Evolutionary conservation across 2,329 filamentous ascomycete genomes (phyloP), one percentile per base, ranked within the genome.

Genomic region (Xylariales sp.): DNA sequence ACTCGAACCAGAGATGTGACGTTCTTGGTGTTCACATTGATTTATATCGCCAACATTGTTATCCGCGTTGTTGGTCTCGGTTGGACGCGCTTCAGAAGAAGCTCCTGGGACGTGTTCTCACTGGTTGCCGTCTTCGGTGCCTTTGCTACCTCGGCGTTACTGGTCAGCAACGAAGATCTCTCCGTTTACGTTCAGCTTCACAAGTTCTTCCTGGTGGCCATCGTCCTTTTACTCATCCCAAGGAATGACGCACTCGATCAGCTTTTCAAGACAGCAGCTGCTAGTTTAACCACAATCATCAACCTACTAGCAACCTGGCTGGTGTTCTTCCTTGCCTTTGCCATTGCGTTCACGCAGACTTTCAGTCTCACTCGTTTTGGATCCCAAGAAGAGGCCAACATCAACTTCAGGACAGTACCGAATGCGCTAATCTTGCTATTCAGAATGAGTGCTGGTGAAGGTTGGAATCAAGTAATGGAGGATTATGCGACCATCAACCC

Each of bases 271-370:
- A 98, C 94, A 2, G 94, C 91, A 0, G 93, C 93, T 9, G 93
- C 91, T 40, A 95, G 88, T 80, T 68, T 98, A 52, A 84, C 87
- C 2, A 82, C 87, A 14, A 98, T 98, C 52, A 80, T 85, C 44
- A 98, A 96, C 57, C 71, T 98, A 31, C 70, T 98, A 28, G 91
- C 91, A 2, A 98, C 94, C 0, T 98, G 93, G 93, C 86, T 97
- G 48, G 89, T 98, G 3, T 79, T 98, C 46, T 98, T 97, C 67
- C 70, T 98, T 32, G 89, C 96, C 16, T 98, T 90, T 58, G 91
- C 93, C 34, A 98, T 98, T 54, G 94, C 93, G 4, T 74, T 97
- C 60, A 97, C 91, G 9, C 93, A 98, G 59, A 86, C 90, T 0
- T 97, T 98, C 58, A 94, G 93, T 48, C 75, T 98, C 44, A 98